Percentiles rank a stretch among this genome's conserved stretches.
Evolutionary conservation across 2,329 filamentous ascomycete genomes (phyloP).

Genomic region (Paramyrothecium roridum): DNA sequence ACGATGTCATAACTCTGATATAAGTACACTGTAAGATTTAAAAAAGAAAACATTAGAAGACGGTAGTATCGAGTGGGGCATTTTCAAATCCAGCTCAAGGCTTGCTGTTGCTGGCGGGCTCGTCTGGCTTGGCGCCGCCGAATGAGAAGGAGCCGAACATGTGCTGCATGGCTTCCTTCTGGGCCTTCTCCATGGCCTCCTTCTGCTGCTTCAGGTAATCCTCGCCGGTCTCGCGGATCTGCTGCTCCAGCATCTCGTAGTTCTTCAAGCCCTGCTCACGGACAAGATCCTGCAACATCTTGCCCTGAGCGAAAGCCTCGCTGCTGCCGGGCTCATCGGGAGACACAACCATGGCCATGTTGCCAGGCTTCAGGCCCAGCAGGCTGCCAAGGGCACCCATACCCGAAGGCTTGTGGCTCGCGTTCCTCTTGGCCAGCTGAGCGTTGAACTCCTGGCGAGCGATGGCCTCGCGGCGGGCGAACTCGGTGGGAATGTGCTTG

Average conservation of each 20-base stretch:
- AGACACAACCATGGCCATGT: slow-evolving; percentile 58
- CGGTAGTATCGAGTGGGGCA: neutral
- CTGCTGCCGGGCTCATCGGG: slow-evolving; percentile 65
- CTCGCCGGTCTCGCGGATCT: slow-evolving; percentile 90
- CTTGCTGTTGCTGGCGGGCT: slow-evolving; percentile 14
- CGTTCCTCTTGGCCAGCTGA: slow-evolving; percentile 67
- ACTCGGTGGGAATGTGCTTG: slow-evolving; percentile 85
- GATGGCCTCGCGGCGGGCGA: slow-evolving; percentile 81
- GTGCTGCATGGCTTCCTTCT: slow-evolving; percentile 86
- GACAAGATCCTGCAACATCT: slow-evolving; percentile 95
- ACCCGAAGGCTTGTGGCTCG: slow-evolving; percentile 51
- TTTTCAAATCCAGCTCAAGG: slow-evolving; percentile 6
- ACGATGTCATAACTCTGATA: neutral
- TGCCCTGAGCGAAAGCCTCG: slow-evolving; percentile 83
- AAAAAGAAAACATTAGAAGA: neutral
- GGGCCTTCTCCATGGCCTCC: slow-evolving; percentile 79
- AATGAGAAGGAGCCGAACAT: slow-evolving; percentile 75
- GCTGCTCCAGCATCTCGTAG: slow-evolving; percentile 84
- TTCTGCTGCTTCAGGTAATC: slow-evolving; percentile 96
- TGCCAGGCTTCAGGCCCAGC: slow-evolving; percentile 73
- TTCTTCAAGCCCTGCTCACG: slow-evolving; percentile 87
- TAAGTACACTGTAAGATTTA: neutral
- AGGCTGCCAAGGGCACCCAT: slow-evolving; percentile 68
- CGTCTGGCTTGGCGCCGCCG: slow-evolving; percentile 9
- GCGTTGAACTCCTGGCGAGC: slow-evolving; percentile 83